Base-by-base conservation (phyloP, 352 stramenopile species). In the Phytopythium vexans region DNA sequence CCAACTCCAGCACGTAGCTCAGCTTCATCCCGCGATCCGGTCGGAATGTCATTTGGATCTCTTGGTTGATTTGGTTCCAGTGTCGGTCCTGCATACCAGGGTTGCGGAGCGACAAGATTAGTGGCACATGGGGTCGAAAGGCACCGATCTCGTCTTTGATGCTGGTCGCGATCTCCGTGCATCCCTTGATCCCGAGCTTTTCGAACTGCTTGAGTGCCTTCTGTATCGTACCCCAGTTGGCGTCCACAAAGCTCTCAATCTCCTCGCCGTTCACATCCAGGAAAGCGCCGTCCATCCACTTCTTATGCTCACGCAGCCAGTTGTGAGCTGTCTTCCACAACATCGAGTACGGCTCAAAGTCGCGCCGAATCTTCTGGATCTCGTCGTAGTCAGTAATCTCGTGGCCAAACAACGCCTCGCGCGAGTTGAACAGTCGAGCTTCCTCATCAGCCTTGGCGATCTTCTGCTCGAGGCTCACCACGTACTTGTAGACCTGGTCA, bases 151-250 rank as follows among this genome's bases (percentile, higher is more conserved):
- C 76, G 33, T 92, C 76, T 58, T 94, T 96, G 61, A 98, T 94
- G 37, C 79, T 72, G 40, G 71, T 77, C 7, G 92, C 91, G 51
- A 98, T 95, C 40, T 93, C 86, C 6, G 68, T 81, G 51, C 94
- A 95, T 15, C 72, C 74, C 48, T 91, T 85, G 10, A 97, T 58
- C 11, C 88, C 86, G 9, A 94, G 69, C 41, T 93, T 92, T 56
- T 98, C 90, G 47, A 98, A 98, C 54, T 92, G 85, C 49, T 98
- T 98, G n/a, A 90, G 64, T 2, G 86, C 85, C 47, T 97, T 98
- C 41, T 82, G 89, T 46, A 98, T 92, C 8, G 86, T 80, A 0
- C 64, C 51, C 64, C 78, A 95, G 41, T 95, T 92, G 12, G 67
- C 56, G 41, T 89, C 81, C 1, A 97, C 89, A 37, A 94, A 93